Evolutionary conservation across 768 basidiomycete species (phyloP), one percentile per base, ranked within the genome.

Genomic region (Nidularia pulvinata): DNA sequence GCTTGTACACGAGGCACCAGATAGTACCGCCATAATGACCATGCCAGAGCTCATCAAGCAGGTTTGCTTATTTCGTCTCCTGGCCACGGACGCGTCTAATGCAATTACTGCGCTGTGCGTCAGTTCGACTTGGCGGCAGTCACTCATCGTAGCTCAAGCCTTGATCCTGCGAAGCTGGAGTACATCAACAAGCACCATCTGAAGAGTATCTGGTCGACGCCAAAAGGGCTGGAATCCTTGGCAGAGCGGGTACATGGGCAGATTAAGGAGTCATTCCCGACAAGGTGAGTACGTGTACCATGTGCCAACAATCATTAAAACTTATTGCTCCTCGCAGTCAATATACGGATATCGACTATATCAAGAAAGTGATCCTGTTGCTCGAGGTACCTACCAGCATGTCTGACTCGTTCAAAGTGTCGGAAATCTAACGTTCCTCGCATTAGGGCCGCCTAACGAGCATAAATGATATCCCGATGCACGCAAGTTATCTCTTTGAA

Each of bases 101-200:
- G 46, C 36, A 47, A 50, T 10, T 44, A 35, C 55, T 2, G 11
- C 22, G 48, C 4, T 45, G 9, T 32, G 44, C 33, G 45, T 2
- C 50, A 93, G 84, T 98, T 98, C 61, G 86, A 93, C 49, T 74
- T 98, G 25, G 69, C 80, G 0, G 79, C 80, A 3, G 63, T 98
- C 43, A 96, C 92, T 0, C 91, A 91, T 52, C 83, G 93, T 33
- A 88, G 93, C 55, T 84, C 90, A n/a, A 81, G 85, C 13, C 80
- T 98, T 11, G 92, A 95, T 57, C 79, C 82, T 0, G 69, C 70
- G 7, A 97, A 97, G 63, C 79, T 99, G 13, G 86, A 88, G 60
- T 92, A 88, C 64, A 72, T 98, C 51, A 98, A 98, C 67, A 94
- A 93, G 62, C 86, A 89, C 46, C 91, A 96, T 61, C 69, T 99